These are phyloP conservation scores for Colletotrichum chrysophilum DNA, from an alignment of 2,329 filamentous ascomycete species.

Conservation along the genomic window DNA sequence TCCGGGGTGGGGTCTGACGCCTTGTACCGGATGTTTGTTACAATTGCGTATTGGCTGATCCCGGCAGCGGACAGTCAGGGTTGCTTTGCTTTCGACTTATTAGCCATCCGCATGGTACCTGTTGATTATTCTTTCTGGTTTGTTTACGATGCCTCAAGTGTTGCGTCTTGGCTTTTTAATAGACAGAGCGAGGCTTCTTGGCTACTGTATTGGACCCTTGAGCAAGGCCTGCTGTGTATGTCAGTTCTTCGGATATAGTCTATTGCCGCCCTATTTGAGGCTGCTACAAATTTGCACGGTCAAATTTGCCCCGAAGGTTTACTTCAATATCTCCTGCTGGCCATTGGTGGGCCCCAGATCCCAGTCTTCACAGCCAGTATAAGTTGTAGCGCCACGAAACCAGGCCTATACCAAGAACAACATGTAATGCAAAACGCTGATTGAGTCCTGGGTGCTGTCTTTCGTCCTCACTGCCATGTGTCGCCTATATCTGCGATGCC, in stretches of 20 bases:
- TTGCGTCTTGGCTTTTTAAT: neutral
- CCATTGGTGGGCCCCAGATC: too few species aligned
- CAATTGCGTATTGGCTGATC: neutral
- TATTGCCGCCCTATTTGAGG: neutral
- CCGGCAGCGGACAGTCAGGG: neutral
- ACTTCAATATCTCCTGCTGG: too few species aligned
- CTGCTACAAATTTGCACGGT: neutral
- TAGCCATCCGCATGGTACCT: neutral
- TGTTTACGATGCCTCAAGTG: neutral
- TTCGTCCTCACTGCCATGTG: too few species aligned
- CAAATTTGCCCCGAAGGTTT: too few species aligned
- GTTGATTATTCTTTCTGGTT: neutral
- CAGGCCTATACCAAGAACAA: too few species aligned
- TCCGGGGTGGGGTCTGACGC: neutral
- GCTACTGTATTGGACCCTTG: neutral
- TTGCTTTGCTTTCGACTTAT: neutral
- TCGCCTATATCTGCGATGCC: too few species aligned
- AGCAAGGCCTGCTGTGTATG: neutral
- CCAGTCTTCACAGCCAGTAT: too few species aligned
- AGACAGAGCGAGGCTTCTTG: neutral
- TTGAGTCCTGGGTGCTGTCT: too few species aligned
- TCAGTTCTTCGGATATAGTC: neutral
- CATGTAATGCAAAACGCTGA: fast-evolving
- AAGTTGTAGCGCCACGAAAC: too few species aligned
- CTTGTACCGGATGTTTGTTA: neutral